These are phyloP conservation scores for Fusarium sp. DNA, from an alignment of 2,329 filamentous ascomycete genomes.

Conservation along the genomic window DNA sequence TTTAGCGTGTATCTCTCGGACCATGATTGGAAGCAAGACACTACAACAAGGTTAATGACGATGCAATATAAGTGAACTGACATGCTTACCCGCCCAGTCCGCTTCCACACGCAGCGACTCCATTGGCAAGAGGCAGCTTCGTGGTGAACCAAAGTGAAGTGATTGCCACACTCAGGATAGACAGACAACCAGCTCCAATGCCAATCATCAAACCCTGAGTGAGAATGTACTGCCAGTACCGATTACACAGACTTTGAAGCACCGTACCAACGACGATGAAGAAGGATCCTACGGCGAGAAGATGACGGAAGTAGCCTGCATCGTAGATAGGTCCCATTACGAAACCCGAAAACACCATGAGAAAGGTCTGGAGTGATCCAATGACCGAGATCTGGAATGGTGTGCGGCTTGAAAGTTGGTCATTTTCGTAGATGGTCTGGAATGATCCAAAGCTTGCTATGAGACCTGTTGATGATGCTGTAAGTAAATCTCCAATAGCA, in stretches of 20 bases:
- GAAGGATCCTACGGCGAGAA: conserved; percentile 21
- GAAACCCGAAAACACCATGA: conserved; percentile 40
- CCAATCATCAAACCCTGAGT: conserved; percentile 78
- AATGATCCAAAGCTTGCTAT: conserved; percentile 39
- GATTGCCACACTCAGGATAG: conserved; percentile 79
- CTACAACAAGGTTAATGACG: neutral
- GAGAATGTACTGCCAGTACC: conserved; percentile 85
- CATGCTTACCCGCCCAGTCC: conserved; percentile 65
- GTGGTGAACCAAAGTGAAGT: conserved; percentile 81
- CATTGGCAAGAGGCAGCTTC: conserved; percentile 79
- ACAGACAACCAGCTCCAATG: conserved; percentile 76
- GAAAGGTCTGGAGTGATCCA: conserved; percentile 32
- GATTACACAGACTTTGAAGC: conserved; percentile 28
- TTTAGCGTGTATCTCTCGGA: conserved; percentile 12
- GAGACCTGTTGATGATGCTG: neutral
- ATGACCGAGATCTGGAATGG: conserved; percentile 39
- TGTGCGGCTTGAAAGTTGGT: neutral
- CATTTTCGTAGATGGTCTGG: conserved; percentile 40
- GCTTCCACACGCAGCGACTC: conserved; percentile 78
- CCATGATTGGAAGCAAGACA: conserved; percentile 35
- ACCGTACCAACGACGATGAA: conserved; percentile 32
- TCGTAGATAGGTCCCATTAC: conserved; percentile 35
- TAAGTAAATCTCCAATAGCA: too few species aligned
- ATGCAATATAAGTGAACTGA: rapidly evolving
- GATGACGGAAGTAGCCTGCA: conserved; percentile 30